Evolutionary conservation across 345 rosid genomes (phyloP), one percentile per base, ranked within the genome.

Genomic region (Combretum micranthum): DNA sequence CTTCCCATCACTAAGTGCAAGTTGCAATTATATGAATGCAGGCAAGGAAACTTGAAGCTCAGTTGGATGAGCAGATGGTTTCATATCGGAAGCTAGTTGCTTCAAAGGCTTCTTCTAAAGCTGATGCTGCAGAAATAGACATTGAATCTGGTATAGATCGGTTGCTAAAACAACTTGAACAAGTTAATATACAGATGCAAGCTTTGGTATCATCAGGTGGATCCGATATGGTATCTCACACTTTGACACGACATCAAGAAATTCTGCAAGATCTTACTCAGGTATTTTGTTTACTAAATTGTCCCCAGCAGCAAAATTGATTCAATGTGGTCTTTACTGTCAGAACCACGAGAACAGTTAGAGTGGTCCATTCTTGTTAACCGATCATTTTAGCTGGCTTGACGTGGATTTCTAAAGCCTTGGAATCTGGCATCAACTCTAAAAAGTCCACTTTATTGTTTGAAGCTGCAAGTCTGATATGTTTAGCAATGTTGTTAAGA

Each of bases 1-100:
- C 15, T n/a, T n/a, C 8, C 18, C 20, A 55, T 18, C 42, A 1
- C 42, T 15, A 11, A 22, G 45, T 52, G 14, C 7, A 17, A 48
- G 19, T 16, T 21, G 25, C 19, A 13, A 15, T 55, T 1, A 15
- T 44, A 10, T 58, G 50, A 25, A 46, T 75, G 53, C 76, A 93
- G 99, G 99, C 99, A 45, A 87, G 95, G 70, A 93, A 85, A 71
- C 83, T 89, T 13, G 96, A 93, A 81, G 95, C 97, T 69, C 97
- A 85, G 78, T 80, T 93, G 69, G 99, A 93, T 58, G 96, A 89
- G 78, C 94, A 93, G 78, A 93, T 93, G 99, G 73, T 76, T 79
- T 80, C 81, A 10, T 93, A 82, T 61, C 87, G 99, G 52, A 89
- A 81, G 74, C 66, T 89, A 69, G 94, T 79, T 52, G 89, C 96